These are phyloP conservation scores for Arabidopsis lyrata DNA, from an alignment of 441 rosid species.

Conservation along the genomic window DNA sequence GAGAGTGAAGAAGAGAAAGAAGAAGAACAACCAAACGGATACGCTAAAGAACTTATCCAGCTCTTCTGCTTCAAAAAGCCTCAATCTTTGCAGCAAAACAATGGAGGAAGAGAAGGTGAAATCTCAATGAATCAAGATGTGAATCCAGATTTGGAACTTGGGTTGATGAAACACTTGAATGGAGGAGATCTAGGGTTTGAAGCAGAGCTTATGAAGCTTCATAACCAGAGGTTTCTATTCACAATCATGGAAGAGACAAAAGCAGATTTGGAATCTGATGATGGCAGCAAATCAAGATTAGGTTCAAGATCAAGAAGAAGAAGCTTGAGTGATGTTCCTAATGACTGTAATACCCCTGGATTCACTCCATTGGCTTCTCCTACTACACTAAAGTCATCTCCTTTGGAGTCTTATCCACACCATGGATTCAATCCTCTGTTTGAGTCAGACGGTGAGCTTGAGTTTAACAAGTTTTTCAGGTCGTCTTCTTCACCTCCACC, in stretches of 20 bases:
- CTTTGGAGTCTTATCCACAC: conserved; percentile 51
- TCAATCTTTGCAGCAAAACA: conserved; percentile 46
- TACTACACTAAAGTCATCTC: conserved; percentile 50
- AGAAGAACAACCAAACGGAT: conserved; percentile 45
- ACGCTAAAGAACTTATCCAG: conserved; percentile 68
- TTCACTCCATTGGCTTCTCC: conserved; percentile 81
- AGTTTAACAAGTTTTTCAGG: conserved; percentile 51
- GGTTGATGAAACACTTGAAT: conserved; percentile 62
- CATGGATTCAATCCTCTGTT: conserved; percentile 87
- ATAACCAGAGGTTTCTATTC: conserved; percentile 92
- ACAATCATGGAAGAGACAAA: conserved; percentile 92
- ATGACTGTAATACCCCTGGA: conserved; percentile 52
- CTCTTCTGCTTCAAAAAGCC: conserved; percentile 74
- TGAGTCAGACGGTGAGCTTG: conserved; percentile 68
- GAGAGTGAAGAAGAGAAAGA: conserved; percentile 54
- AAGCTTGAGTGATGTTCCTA: conserved; percentile 75
- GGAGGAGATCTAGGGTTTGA: conserved; percentile 59
- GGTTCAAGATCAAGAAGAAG: conserved; percentile 68
- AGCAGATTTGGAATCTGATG: conserved; percentile 94
- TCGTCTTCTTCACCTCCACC: conserved; percentile 84
- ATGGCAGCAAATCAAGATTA: conserved; percentile 73
- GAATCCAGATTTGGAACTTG: conserved; percentile 63
- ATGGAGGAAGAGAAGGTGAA: conserved; percentile 31
- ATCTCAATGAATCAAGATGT: conserved; percentile 40
- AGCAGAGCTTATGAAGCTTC: conserved; percentile 89